Percentiles rank a stretch among this genome's conserved stretches.
Evolutionary conservation across 805 yeast species (phyloP).

Genomic region (Candida succiphila): DNA sequence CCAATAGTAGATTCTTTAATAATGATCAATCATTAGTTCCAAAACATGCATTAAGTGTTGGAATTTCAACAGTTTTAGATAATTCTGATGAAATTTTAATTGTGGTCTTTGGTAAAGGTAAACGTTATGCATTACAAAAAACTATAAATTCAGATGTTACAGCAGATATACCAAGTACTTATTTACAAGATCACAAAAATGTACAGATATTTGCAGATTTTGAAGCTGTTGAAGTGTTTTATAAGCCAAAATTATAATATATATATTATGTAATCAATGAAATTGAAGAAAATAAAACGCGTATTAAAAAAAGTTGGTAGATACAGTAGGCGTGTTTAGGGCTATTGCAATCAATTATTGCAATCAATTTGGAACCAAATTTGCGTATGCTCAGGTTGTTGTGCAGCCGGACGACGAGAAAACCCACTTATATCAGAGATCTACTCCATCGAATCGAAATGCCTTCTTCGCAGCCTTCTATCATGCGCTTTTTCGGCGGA

Average conservation of each 20-base stretch:
- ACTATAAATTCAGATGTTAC: conserved; percentile 32
- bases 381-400: too few relatives aligned
- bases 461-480: too few relatives aligned
- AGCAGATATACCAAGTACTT: conserved; percentile 37
- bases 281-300: too few relatives aligned
- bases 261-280: too few relatives aligned
- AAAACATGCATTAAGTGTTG: conserved; percentile 40
- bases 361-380: too few relatives aligned
- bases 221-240: conserved; percentile 25
- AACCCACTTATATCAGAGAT: too few relatives aligned
- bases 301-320: too few relatives aligned
- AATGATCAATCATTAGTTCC: conserved; percentile 40
- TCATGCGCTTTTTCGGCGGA: too few relatives aligned
- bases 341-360: too few relatives aligned
- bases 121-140: conserved; percentile 35
- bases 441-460: too few relatives aligned
- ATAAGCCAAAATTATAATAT: conserved; percentile 1
- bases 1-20: conserved; percentile 43
- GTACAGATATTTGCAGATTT: conserved; percentile 37
- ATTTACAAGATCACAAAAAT: conserved; percentile 36
- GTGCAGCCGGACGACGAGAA: too few relatives aligned
- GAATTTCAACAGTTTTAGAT: conserved; percentile 47
- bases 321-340: too few relatives aligned
- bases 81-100: conserved; percentile 43
- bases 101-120: conserved; percentile 39